Percentiles rank a stretch among this genome's conserved stretches.
Evolutionary conservation across 2,329 filamentous ascomycete genomes (phyloP).

Genomic region (Fusarium keratoplasticum): DNA sequence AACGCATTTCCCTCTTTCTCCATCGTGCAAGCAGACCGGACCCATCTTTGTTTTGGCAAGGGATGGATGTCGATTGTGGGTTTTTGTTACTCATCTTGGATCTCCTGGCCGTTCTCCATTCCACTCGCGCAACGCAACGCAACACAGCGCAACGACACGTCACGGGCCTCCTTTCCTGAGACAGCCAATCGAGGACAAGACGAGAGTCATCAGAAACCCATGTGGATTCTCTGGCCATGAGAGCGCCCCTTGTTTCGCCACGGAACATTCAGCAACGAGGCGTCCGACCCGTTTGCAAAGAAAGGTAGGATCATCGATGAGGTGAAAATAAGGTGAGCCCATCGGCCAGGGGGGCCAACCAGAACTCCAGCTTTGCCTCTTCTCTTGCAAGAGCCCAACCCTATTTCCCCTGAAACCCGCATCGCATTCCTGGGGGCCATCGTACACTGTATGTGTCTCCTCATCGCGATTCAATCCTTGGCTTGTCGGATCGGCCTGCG

Average conservation of each 20-base stretch:
- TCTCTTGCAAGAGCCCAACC: not conserved
- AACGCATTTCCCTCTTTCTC: constrained; percentile 15
- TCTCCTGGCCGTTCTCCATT: constrained; percentile 4
- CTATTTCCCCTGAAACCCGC: constrained; percentile 36
- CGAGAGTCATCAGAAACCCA: constrained; percentile 36
- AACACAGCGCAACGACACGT: constrained; percentile 34
- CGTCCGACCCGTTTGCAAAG: not conserved
- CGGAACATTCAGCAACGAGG: not conserved
- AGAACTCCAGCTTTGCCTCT: not conserved
- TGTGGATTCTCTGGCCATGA: not conserved
- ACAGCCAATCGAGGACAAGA: constrained; percentile 30
- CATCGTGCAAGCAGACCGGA: not conserved
- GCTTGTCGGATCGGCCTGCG: constrained; percentile 6
- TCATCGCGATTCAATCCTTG: constrained; percentile 10
- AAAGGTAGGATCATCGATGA: constrained; percentile 3
- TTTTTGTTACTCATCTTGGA: constrained; percentile 24
- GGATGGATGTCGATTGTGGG: constrained; percentile 11
- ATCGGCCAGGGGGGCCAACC: not conserved
- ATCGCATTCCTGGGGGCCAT: constrained; percentile 16
- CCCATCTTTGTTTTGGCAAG: constrained; percentile 32
- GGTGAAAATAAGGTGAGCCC: constrained; percentile 22
- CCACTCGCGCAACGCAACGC: not conserved
- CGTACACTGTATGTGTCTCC: constrained; percentile 13
- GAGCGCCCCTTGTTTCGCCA: constrained; percentile 14
- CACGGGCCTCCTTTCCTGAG: constrained; percentile 35